These are phyloP conservation scores for Krasilnikovozyma curviuscula DNA, from an alignment of 768 basidiomycete species.

Conservation along the genomic window DNA sequence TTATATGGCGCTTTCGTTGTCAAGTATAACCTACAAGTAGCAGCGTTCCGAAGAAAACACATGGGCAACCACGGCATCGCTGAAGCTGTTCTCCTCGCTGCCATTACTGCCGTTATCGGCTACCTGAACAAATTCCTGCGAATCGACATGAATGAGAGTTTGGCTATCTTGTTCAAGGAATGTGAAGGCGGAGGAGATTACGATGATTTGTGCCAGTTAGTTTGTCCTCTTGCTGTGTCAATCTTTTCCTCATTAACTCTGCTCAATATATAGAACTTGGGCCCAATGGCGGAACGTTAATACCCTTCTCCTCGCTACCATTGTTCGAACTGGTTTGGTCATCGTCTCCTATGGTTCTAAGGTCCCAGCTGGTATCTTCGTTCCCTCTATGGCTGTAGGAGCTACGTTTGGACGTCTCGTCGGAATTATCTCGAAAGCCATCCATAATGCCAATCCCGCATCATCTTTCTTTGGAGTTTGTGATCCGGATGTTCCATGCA, in stretches of 20 bases:
- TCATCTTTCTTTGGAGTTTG: conserved; percentile 81
- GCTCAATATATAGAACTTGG: conserved; percentile 39
- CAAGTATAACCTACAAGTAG: conserved; percentile 89
- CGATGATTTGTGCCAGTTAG: conserved; percentile 86
- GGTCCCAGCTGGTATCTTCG: conserved; percentile 94
- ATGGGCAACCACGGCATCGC: conserved; percentile 62
- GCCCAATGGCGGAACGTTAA: conserved; percentile 90
- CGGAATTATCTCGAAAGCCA: conserved; percentile 84
- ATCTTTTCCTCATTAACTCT: neutral
- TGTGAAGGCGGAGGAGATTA: conserved; percentile 87
- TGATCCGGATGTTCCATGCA: conserved; percentile 79
- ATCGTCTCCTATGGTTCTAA: conserved; percentile 88
- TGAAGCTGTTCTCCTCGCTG: conserved; percentile 73
- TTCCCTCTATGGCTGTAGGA: conserved; percentile 96
- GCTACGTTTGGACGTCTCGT: conserved; percentile 94
- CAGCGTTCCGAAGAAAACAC: conserved; percentile 82
- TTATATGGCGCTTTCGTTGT: conserved; percentile 92
- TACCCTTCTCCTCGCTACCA: conserved; percentile 73
- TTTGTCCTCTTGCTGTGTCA: conserved; percentile 7
- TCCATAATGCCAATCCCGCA: conserved; percentile 68
- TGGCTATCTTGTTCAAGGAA: conserved; percentile 85
- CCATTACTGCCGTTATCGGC: conserved; percentile 72
- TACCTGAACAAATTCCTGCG: conserved; percentile 88
- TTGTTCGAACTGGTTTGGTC: conserved; percentile 68
- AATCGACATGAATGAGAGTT: conserved; percentile 93